A percentile compares a stretch with the other conserved stretches of the same genome.
phyloP scores from a whole-genome alignment of 805 yeast species.

The Metschnikowia similis region DNA sequence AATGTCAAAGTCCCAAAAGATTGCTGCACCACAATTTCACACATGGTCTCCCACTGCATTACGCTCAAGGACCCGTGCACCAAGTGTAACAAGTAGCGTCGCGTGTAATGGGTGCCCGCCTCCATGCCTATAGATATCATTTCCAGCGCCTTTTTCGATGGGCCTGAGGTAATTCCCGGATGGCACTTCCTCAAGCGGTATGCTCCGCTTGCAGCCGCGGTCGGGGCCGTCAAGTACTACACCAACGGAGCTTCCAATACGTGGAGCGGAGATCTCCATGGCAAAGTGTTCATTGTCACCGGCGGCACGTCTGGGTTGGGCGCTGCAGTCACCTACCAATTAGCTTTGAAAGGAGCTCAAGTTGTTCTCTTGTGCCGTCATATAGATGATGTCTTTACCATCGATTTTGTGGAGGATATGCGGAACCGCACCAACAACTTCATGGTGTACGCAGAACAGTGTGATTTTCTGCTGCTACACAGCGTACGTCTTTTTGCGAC shows the following conservation, averaged over 20 bases:
- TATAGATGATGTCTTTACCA: constrained; percentile 63
- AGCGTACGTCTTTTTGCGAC: constrained; percentile 89
- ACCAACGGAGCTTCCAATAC: constrained; percentile 77
- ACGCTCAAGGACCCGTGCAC: neutral
- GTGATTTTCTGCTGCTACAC: constrained; percentile 70
- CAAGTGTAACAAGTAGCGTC: neutral
- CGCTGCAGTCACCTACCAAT: constrained; percentile 63
- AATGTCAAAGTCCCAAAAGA: too few relatives aligned
- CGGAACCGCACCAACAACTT: constrained; percentile 66
- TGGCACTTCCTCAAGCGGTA: constrained; percentile 55
- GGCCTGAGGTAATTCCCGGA: constrained; percentile 72
- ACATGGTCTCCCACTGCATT: too few relatives aligned
- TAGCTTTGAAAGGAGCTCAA: constrained; percentile 86
- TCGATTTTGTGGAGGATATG: constrained; percentile 75
- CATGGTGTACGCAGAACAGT: constrained; percentile 84
- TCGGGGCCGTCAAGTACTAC: constrained; percentile 58
- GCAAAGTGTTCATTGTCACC: constrained; percentile 74
- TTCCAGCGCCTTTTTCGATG: constrained; percentile 64
- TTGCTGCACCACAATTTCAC: too few relatives aligned
- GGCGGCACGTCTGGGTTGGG: constrained; percentile 98
- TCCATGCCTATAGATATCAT: constrained; percentile 83
- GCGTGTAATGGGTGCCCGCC: neutral
- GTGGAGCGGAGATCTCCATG: constrained; percentile 92
- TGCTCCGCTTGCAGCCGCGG: constrained; percentile 46
- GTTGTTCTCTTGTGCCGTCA: constrained; percentile 66